Conservation (phyloP, 352 stramenopile genomes). For the Phytophthora constricta region DNA sequence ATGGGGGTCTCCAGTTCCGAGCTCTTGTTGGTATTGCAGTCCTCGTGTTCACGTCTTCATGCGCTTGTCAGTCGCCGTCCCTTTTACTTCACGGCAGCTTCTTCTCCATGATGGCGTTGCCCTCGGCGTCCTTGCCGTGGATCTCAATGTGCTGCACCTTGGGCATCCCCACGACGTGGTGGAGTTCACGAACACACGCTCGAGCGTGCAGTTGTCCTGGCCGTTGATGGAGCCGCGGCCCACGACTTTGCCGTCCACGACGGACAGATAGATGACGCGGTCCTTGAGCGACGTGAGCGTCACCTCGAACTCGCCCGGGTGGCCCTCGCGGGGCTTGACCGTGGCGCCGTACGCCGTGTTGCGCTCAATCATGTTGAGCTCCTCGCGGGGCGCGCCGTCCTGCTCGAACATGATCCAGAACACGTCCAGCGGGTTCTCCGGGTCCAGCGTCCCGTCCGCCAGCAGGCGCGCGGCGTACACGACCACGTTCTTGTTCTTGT, state of each 20-base stretch:
- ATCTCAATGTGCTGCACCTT: conserved; percentile 92
- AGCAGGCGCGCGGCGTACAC: conserved; percentile 77
- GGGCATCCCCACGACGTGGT: conserved; percentile 88
- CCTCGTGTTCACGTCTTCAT: no score
- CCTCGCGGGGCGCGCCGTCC: conserved; percentile 75
- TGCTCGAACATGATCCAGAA: conserved; percentile 93
- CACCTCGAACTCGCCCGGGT: conserved; percentile 78
- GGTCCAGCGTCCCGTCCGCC: conserved; percentile 69
- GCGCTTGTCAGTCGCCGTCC: no score
- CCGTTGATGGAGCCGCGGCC: conserved; percentile 78
- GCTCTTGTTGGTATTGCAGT: not conserved
- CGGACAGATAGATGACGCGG: conserved; percentile 71
- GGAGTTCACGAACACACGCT: conserved; percentile 86
- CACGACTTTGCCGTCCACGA: conserved; percentile 82
- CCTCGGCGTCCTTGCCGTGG: conserved; percentile 71
- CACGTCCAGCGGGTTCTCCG: conserved; percentile 78
- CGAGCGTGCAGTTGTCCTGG: conserved; percentile 67
- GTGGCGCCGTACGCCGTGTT: conserved; percentile 83
- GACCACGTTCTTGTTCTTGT: conserved; percentile 93
- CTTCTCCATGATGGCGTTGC: conserved; percentile 84
- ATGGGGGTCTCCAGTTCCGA: conserved; percentile 8
- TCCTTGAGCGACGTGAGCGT: conserved; percentile 87
- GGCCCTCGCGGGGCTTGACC: conserved; percentile 72
- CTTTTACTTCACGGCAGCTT: conserved; percentile 67
- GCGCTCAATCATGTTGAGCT: conserved; percentile 89